A percentile compares a stretch with the other conserved stretches of the same genome.
Evolutionary conservation across 2,329 filamentous ascomycete genomes (phyloP).

Genomic region (Cladosporium sp.): DNA sequence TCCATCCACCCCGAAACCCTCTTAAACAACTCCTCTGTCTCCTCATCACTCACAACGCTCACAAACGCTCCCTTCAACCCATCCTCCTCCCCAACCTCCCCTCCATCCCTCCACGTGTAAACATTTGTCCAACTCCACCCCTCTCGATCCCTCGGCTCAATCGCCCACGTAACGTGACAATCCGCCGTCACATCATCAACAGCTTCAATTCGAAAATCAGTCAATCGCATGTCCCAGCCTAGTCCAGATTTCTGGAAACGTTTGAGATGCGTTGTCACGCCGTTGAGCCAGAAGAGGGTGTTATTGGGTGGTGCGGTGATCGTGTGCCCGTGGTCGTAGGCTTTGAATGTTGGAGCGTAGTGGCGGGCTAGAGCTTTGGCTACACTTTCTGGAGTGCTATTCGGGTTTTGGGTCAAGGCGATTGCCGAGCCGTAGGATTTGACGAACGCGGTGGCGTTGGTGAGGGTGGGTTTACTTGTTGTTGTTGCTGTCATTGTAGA

Average conservation of each 20-base stretch:
- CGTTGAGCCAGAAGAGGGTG: slow-evolving; percentile 3
- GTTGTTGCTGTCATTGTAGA: neutral
- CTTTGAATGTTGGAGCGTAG: slow-evolving; percentile 8
- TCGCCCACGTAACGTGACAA: slow-evolving; percentile 15
- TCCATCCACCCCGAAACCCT: slow-evolving; percentile 10
- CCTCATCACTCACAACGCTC: slow-evolving; percentile 15
- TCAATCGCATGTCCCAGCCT: slow-evolving; percentile 7
- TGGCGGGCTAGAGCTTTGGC: slow-evolving; percentile 9
- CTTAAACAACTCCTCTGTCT: slow-evolving; percentile 12
- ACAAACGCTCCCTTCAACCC: slow-evolving; percentile 5
- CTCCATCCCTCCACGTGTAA: slow-evolving; percentile 12
- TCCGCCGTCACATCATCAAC: neutral
- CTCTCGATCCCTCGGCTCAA: neutral
- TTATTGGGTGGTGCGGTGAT: neutral
- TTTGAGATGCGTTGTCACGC: slow-evolving; percentile 8
- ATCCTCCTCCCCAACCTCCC: neutral
- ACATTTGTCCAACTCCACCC: slow-evolving; percentile 14
- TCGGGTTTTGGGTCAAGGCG: neutral
- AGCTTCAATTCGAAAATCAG: neutral
- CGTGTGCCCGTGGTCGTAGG: slow-evolving; percentile 2
- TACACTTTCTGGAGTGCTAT: slow-evolving; percentile 25
- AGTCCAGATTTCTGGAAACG: slow-evolving; percentile 4
- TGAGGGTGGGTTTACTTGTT: neutral
- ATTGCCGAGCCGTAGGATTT: slow-evolving; percentile 5
- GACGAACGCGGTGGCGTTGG: neutral